Evolutionary conservation across 805 yeast genomes (phyloP).

Genomic region (Ogataea zsoltii): DNA sequence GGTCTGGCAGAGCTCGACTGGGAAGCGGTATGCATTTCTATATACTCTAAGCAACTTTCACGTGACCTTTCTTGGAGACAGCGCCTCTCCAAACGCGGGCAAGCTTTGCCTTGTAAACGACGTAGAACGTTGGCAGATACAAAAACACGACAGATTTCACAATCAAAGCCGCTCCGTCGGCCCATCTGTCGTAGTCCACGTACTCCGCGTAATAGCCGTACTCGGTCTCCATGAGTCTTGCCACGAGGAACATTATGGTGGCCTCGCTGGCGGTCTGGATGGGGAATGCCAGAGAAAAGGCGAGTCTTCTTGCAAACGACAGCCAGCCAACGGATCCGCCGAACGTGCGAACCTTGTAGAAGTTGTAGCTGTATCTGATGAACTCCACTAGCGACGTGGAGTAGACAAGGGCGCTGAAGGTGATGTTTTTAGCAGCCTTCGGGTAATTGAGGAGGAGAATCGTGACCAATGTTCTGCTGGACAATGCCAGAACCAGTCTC

Average conservation of each 20-base stretch:
- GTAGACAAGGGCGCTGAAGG: slow-evolving; percentile 25
- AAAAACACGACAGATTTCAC: slow-evolving; percentile 16
- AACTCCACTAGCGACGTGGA: slow-evolving; percentile 26
- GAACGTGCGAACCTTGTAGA: slow-evolving; percentile 29
- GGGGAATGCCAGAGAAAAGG: slow-evolving; percentile 23
- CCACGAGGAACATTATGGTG: slow-evolving; percentile 23
- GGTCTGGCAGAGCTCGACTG: neutral
- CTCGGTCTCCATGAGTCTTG: slow-evolving; percentile 22
- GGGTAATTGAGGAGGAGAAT: slow-evolving; percentile 28
- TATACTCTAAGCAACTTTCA: neutral
- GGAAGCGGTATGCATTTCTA: too few relatives aligned
- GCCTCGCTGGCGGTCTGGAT: slow-evolving; percentile 22
- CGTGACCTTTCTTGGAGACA: neutral
- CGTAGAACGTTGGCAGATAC: slow-evolving; percentile 25
- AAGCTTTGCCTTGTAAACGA: slow-evolving; percentile 24
- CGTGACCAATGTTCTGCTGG: slow-evolving; percentile 17
- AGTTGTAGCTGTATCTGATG: slow-evolving; percentile 27
- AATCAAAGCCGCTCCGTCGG: slow-evolving; percentile 6
- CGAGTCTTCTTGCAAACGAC: slow-evolving; percentile 18
- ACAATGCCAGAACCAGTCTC: slow-evolving; percentile 13
- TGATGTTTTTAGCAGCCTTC: slow-evolving; percentile 25
- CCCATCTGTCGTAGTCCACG: slow-evolving; percentile 20
- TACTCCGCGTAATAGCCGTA: slow-evolving; percentile 19
- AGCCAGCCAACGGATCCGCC: slow-evolving; percentile 21
- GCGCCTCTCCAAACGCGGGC: slow-evolving; percentile 15